Evolutionary conservation across 1,284 basidiomycete species (phyloP).

Genomic region (Stygiomarasmius scandens): DNA sequence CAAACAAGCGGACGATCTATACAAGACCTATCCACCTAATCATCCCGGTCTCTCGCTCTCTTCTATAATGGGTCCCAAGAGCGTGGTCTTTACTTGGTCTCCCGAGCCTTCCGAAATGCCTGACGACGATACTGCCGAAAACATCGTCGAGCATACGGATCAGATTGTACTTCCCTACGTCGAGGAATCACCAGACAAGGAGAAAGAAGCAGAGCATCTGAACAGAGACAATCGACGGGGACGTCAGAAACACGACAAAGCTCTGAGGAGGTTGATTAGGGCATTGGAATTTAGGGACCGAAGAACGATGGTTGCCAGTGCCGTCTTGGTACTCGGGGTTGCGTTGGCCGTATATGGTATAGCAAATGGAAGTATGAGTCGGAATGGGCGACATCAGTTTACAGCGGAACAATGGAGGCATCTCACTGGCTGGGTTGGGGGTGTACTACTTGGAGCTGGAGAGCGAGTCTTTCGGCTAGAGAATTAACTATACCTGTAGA

Average conservation of each 20-base stretch:
- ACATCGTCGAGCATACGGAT: slow-evolving; percentile 56
- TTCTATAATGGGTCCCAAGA: slow-evolving; percentile 71
- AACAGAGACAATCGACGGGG: slow-evolving; percentile 27
- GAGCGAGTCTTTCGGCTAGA: too few relatives aligned
- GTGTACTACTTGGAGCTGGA: slow-evolving; percentile 39
- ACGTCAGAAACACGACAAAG: slow-evolving; percentile 16
- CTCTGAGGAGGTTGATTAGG: slow-evolving; percentile 18
- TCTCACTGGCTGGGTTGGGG: slow-evolving; percentile 38
- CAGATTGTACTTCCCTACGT: slow-evolving; percentile 57
- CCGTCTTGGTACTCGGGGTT: slow-evolving; percentile 66
- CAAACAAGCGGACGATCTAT: slow-evolving; percentile 45
- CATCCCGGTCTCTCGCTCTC: slow-evolving; percentile 43
- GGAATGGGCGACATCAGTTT: slow-evolving; percentile 16
- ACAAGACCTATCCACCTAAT: slow-evolving; percentile 44
- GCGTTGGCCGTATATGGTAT: slow-evolving; percentile 66
- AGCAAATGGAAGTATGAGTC: slow-evolving; percentile 20
- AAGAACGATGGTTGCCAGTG: slow-evolving; percentile 59
- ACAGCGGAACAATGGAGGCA: slow-evolving; percentile 35
- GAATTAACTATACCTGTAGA: too few relatives aligned
- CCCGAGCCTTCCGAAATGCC: slow-evolving; percentile 42
- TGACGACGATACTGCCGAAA: slow-evolving; percentile 61
- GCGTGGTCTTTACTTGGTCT: slow-evolving; percentile 62
- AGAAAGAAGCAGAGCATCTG: slow-evolving; percentile 23
- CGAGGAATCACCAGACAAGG: slow-evolving; percentile 37
- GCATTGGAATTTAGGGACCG: slow-evolving; percentile 36